Conservation (phyloP, 164 flowering plant genomes). For the Umbellularia californica region DNA sequence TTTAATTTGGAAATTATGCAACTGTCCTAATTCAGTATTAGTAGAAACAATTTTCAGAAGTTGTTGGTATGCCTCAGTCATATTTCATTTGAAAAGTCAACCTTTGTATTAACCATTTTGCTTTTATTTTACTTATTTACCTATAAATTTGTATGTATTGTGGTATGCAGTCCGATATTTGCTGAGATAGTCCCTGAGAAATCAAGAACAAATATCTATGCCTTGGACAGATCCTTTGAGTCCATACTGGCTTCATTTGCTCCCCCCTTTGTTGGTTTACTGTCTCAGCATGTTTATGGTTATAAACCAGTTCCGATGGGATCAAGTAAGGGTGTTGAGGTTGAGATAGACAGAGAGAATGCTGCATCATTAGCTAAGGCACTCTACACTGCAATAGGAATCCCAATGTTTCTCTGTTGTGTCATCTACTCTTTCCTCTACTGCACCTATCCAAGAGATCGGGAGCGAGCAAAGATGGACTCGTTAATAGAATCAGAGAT, state of each 20-base stretch:
- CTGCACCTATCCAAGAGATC: slow-evolving; percentile 83
- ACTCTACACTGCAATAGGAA: slow-evolving; percentile 65
- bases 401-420: slow-evolving; percentile 80
- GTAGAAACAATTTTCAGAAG: too few relatives aligned
- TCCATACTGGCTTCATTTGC: slow-evolving; percentile 88
- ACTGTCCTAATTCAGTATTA: too few relatives aligned
- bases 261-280: slow-evolving; percentile 81
- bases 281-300: slow-evolving; percentile 76
- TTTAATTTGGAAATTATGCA: too few relatives aligned
- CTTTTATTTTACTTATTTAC: neutral
- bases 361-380: slow-evolving; percentile 85
- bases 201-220: slow-evolving; percentile 86
- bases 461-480: slow-evolving; percentile 66
- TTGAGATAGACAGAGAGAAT: slow-evolving; percentile 67
- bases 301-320: slow-evolving; percentile 62
- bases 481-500: slow-evolving; percentile 69
- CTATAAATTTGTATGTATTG: neutral
- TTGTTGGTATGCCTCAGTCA: too few relatives aligned
- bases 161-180: slow-evolving; percentile 72
- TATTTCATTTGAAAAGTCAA: too few relatives aligned
- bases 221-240: slow-evolving; percentile 84
- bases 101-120: neutral
- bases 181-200: slow-evolving; percentile 94
- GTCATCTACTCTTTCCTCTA: slow-evolving; percentile 77
- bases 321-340: slow-evolving; percentile 40